Conservation (phyloP, 208 protist genomes). For the Angomonas ambiguus region DNA sequence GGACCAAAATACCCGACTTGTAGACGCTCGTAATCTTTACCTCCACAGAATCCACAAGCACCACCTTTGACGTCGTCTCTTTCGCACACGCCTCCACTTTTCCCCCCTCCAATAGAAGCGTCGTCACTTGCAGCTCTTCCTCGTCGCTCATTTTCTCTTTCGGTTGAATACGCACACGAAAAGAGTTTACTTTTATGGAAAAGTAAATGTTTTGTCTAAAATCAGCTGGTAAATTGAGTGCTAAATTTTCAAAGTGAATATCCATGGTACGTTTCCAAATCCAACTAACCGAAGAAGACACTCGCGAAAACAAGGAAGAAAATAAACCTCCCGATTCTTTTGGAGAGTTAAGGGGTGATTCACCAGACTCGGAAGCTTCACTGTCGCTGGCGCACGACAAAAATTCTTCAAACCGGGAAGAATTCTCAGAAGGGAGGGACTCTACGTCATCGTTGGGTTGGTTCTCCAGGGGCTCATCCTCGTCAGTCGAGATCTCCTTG, state of each 20-base stretch:
- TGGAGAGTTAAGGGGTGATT: neutral
- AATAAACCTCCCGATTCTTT: conserved; percentile 31
- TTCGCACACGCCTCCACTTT: conserved; percentile 20
- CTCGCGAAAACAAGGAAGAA: conserved; percentile 33
- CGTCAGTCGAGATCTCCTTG: conserved; percentile 8
- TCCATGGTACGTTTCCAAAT: conserved; percentile 58
- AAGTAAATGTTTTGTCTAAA: conserved; percentile 26
- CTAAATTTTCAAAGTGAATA: conserved; percentile 40
- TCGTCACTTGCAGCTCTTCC: conserved; percentile 46
- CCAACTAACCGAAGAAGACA: conserved; percentile 51
- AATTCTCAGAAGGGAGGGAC: neutral
- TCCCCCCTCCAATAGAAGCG: conserved; percentile 19
- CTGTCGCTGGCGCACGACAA: conserved; percentile 61
- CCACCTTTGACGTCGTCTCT: conserved; percentile 16
- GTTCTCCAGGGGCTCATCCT: conserved; percentile 12
- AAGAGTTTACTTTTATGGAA: conserved; percentile 29
- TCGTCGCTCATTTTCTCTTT: conserved; percentile 17
- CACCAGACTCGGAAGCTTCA: conserved; percentile 15
- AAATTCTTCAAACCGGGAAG: conserved; percentile 43
- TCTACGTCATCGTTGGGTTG: conserved; percentile 7
- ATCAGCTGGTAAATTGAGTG: conserved; percentile 40
- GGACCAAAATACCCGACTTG: conserved; percentile 31
- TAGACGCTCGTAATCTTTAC: conserved; percentile 53
- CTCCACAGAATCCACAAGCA: conserved; percentile 24
- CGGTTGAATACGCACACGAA: conserved; percentile 47